Base-by-base conservation (phyloP, 2,329 filamentous ascomycete genomes). In the Diaporthe amygdali region DNA sequence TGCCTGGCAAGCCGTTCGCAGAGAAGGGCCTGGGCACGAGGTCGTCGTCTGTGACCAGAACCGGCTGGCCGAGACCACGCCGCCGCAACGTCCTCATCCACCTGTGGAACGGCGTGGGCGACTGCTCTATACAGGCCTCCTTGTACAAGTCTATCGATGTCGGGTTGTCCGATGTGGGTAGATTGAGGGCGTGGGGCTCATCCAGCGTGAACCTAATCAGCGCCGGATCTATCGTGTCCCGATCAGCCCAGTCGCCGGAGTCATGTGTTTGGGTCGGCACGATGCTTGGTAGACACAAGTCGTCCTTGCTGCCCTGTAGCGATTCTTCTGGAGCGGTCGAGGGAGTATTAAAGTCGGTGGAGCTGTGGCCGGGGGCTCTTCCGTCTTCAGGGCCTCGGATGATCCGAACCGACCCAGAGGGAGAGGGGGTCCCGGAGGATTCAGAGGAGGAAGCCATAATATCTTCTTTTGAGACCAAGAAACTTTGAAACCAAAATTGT, bases 31-130 rank as follows among this genome's bases (percentile, higher is more conserved):
- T 81, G 72, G 84, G 84, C 44, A 79, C 79, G 46, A 75, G 70
- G 44, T 77, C 76, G 52, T 76, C 74, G 22, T 52, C 74, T 39
- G 71, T 72, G 32, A 69, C 70, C 56, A 73, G 81, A 71, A 79
- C 82, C 49, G 82, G 84, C 68, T 84, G 84, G 66, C 84, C 83
- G 56, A 77, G 79, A 71, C 85, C 88, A 76, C 88, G 88, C 73
- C 87, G 88, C 72, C 92, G 89, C 25, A 96, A 82, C 5, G 88
- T 92, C 74, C 85, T 92, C 81, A 95, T 89, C 93, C 93, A 96
- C 78, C 89, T 91, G 55, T 89, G 87, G 76, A 96, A 94, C 2
- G 91, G 90, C 9, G 77, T 78, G 55, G 75, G 44, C 20, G 51
- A 15, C 30, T 47, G 55, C 15, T 30, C 15, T 10, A 68, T 39